These are phyloP conservation scores for Aspergillus nomiae DNA, from an alignment of 2,329 filamentous ascomycete genomes.

Conservation along the genomic window DNA sequence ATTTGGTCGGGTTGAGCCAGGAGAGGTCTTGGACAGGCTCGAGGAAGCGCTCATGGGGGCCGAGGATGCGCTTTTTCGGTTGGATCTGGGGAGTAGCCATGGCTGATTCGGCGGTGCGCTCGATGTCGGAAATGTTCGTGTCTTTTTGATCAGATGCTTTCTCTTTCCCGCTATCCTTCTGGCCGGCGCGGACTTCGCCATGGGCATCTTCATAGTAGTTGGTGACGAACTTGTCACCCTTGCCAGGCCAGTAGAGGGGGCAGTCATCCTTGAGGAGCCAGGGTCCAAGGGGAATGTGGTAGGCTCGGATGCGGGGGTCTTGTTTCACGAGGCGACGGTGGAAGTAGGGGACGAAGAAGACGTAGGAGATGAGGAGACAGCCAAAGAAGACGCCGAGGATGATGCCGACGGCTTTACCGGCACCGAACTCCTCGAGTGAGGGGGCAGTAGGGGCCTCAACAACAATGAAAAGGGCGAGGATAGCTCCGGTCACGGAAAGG, in stretches of 20 bases:
- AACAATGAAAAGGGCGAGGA: constrained; percentile 62
- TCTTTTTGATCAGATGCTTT: constrained; percentile 10
- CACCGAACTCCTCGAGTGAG: constrained; percentile 27
- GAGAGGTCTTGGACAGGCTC: constrained; percentile 20
- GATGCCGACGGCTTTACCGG: constrained; percentile 27
- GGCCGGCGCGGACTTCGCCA: constrained; percentile 26
- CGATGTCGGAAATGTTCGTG: constrained; percentile 12
- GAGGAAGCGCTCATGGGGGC: constrained; percentile 29
- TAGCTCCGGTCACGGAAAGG: constrained; percentile 51
- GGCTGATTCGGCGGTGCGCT: constrained; percentile 19
- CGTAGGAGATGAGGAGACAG: constrained; percentile 25
- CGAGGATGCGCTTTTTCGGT: constrained; percentile 21
- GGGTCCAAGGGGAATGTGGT: constrained; percentile 43
- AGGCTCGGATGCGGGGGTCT: constrained; percentile 26
- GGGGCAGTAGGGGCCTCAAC: constrained; percentile 35
- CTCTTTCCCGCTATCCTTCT: constrained; percentile 6
- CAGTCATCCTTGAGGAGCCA: constrained; percentile 41
- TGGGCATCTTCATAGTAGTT: constrained; percentile 44
- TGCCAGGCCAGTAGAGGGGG: constrained; percentile 44
- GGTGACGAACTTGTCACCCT: constrained; percentile 37
- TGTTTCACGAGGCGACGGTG: constrained; percentile 28
- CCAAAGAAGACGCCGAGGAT: constrained; percentile 30
- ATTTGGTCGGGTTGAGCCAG: constrained; percentile 24
- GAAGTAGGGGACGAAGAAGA: constrained; percentile 32
- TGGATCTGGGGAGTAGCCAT: constrained; percentile 22